A percentile compares a stretch with the other conserved stretches of the same genome.
Evolutionary conservation across 345 rosid genomes (phyloP).

Genomic region (Pugionium cornutum): DNA sequence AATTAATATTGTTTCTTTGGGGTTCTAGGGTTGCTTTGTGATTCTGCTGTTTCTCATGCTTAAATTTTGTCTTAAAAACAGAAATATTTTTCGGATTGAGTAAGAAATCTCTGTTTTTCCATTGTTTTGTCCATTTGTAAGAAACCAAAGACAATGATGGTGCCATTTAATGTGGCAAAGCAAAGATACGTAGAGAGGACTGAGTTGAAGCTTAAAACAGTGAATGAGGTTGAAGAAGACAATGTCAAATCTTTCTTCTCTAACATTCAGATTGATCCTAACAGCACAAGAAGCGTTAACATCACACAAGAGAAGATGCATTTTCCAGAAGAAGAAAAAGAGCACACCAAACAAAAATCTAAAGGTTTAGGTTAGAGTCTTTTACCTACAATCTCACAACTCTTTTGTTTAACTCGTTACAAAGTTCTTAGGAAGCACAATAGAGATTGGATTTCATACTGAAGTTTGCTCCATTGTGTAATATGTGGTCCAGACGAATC

Average conservation of each 20-base stretch:
- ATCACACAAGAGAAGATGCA: neutral
- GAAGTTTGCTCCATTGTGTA: neutral
- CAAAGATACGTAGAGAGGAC: conserved; percentile 14
- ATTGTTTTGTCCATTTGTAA: conserved; percentile 21
- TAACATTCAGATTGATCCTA: conserved; percentile 43
- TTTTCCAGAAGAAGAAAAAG: neutral
- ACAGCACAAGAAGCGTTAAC: conserved; percentile 30
- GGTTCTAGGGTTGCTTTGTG: neutral
- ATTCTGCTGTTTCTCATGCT: neutral
- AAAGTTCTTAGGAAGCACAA: neutral
- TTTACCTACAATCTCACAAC: neutral
- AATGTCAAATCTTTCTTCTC: conserved; percentile 26
- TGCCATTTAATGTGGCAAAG: neutral
- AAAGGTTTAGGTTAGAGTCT: conserved; percentile 25
- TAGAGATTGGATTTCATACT: neutral
- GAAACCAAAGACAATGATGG: conserved; percentile 32
- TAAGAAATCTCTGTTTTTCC: neutral
- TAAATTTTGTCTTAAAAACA: neutral
- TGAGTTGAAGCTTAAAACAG: neutral
- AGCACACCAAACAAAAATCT: neutral
- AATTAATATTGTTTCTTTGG: neutral
- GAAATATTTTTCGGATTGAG: conserved; percentile 14
- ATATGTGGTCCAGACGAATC: conserved; percentile 37
- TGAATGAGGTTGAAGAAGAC: conserved; percentile 25
- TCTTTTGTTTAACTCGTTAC: neutral